phyloP scores from a whole-genome alignment of 169 alveolate genomes.

The Sarcocystis neurona region DNA sequence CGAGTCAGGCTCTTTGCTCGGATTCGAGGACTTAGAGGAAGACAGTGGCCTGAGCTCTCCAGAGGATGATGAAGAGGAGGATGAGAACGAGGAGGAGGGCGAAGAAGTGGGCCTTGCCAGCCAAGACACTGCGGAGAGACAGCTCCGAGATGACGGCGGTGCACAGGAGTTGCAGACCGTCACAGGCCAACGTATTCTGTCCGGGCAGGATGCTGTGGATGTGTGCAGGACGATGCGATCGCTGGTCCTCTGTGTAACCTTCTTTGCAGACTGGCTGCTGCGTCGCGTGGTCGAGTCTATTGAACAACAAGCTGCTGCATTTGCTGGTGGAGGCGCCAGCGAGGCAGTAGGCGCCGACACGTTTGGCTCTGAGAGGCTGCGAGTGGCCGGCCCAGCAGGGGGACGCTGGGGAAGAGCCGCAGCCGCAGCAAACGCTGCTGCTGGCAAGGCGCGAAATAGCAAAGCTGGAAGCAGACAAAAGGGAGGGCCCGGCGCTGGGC shows the following conservation, averaged over 20 bases:
- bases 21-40: too few species aligned
- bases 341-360: not conserved
- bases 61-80: too few species aligned
- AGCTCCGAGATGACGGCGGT: not conserved
- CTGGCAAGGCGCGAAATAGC: not conserved
- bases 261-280: slow-evolving; percentile 5
- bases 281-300: not conserved
- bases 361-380: not conserved
- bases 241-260: slow-evolving; percentile 1
- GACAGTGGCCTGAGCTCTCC: too few species aligned
- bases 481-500: too few species aligned
- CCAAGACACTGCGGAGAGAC: not conserved
- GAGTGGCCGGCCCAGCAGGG: not conserved
- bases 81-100: not conserved
- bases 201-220: not conserved
- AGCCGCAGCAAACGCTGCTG: not conserved
- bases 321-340: not conserved
- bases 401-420: not conserved
- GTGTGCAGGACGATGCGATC: not conserved
- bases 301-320: not conserved
- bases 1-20: too few species aligned
- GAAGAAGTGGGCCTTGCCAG: not conserved
- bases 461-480: too few species aligned
- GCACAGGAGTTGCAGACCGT: not conserved
- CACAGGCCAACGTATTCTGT: not conserved